A percentile compares a stretch with the other conserved stretches of the same genome.
Conservation (phyloP, 495 filamentous ascomycete species). For the Aspergillus egyptiacus region DNA sequence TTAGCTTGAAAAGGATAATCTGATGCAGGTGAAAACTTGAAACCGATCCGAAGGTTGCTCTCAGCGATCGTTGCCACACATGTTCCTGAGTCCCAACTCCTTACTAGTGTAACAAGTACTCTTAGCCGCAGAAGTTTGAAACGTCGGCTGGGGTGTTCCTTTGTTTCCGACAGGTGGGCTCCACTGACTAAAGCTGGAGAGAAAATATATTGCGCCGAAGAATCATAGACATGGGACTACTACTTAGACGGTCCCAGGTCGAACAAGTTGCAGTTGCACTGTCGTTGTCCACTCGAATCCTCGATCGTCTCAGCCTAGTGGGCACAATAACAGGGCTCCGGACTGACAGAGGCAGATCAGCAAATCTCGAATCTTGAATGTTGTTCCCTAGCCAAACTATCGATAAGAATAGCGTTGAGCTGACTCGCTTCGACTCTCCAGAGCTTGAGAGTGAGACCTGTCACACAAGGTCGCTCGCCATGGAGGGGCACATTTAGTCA, state of each 20-base stretch:
- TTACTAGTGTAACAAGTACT: too few relatives aligned
- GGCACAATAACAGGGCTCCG: not conserved
- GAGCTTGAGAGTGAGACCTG: too few relatives aligned
- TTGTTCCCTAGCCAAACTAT: not conserved
- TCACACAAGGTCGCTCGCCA: too few relatives aligned
- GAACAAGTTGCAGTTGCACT: too few relatives aligned
- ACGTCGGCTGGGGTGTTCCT: constrained; percentile 1
- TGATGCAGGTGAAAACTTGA: not conserved
- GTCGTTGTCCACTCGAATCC: not conserved
- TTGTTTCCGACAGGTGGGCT: constrained; percentile 10
- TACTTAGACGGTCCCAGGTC: too few relatives aligned
- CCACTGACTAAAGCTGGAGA: not conserved
- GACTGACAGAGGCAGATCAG: not conserved
- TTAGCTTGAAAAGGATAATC: not conserved
- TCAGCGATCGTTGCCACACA: constrained; percentile 5
- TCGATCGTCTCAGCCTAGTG: constrained; percentile 4
- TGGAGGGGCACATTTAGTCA: too few relatives aligned
- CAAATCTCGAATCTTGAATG: not conserved
- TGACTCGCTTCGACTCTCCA: too few relatives aligned
- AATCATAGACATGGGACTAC: constrained; percentile 2
- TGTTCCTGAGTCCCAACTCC: constrained; percentile 1
- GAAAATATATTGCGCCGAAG: not conserved
- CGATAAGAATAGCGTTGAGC: too few relatives aligned
- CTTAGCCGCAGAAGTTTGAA: not conserved
- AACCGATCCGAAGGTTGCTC: constrained; percentile 1